Evolutionary conservation across 805 yeast species (phyloP).

Genomic region (Candida patagonica): DNA sequence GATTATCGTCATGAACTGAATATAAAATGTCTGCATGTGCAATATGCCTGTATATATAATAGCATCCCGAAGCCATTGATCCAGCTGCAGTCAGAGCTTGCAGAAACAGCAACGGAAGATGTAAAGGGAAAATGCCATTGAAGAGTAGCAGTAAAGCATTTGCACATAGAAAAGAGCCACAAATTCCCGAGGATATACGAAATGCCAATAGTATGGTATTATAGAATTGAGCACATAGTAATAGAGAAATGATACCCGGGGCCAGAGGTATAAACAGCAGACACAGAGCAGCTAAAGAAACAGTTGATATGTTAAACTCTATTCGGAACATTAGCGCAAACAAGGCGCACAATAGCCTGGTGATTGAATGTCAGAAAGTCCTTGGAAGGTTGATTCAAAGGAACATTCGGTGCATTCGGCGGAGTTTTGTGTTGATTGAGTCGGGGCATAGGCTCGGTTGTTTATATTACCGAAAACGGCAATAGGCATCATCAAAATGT

Average conservation of each 20-base stretch:
- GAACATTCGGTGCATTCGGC: too few species aligned
- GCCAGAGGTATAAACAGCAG: constrained; percentile 9
- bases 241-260: constrained; percentile 10
- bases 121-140: constrained; percentile 8
- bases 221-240: constrained; percentile 11
- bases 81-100: constrained; percentile 5
- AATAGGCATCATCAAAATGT: too few species aligned
- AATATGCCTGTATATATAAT: constrained; percentile 4
- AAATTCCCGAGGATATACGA: constrained; percentile 6
- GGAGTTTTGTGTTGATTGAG: too few species aligned
- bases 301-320: constrained; percentile 21
- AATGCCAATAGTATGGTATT: neutral
- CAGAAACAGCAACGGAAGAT: constrained; percentile 3
- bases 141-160: constrained; percentile 2
- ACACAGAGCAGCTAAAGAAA: constrained; percentile 18
- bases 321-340: constrained; percentile 20
- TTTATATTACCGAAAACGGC: too few species aligned
- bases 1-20: too few species aligned
- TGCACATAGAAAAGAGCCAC: constrained; percentile 4
- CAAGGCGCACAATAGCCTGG: too few species aligned
- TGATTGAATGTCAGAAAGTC: too few species aligned
- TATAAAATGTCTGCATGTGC: too few species aligned
- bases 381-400: too few species aligned
- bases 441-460: too few species aligned
- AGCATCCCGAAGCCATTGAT: constrained; percentile 8